Conservation (phyloP, 352 stramenopile genomes). For the Pythium plurisporium region DNA sequence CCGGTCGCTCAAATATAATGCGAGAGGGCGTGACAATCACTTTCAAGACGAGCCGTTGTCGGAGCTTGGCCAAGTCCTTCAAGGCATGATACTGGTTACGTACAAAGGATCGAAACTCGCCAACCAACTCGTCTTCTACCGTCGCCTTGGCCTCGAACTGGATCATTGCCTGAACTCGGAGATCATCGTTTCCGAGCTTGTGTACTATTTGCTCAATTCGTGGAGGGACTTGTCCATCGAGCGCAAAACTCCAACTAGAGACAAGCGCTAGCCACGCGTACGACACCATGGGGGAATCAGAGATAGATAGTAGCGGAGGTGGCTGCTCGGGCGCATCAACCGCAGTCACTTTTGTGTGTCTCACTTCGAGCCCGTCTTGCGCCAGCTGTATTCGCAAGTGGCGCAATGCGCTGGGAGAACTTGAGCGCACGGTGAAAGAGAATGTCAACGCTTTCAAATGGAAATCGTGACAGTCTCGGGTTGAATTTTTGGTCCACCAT, state of each 20-base stretch:
- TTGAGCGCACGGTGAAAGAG: conserved; percentile 9
- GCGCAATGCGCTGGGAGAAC: background rate
- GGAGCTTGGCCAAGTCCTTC: conserved; percentile 12
- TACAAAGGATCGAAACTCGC: conserved; percentile 19
- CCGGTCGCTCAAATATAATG: conserved; percentile 55
- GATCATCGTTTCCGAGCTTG: conserved; percentile 5
- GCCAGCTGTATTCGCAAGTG: conserved; percentile 6
- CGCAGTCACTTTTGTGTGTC: conserved; percentile 11
- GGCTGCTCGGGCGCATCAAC: background rate
- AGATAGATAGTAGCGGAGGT: background rate
- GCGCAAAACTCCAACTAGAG: conserved; percentile 9
- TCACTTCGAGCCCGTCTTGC: conserved; percentile 14
- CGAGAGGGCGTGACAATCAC: conserved; percentile 60
- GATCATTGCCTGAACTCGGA: conserved; percentile 13
- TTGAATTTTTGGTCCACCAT: background rate
- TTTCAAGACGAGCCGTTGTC: conserved; percentile 43
- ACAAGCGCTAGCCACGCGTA: background rate
- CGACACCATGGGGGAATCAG: background rate
- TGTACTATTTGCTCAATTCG: conserved; percentile 11
- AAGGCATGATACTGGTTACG: background rate
- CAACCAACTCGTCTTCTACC: background rate
- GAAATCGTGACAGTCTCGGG: conserved; percentile 14
- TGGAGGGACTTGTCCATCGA: conserved; percentile 6
- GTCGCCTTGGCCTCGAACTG: conserved; percentile 9
- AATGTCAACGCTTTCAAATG: conserved; percentile 22